Percentiles rank a stretch among this genome's conserved stretches.
Conservation (phyloP, 2,329 filamentous ascomycete species). For the Penicillium sp. region DNA sequence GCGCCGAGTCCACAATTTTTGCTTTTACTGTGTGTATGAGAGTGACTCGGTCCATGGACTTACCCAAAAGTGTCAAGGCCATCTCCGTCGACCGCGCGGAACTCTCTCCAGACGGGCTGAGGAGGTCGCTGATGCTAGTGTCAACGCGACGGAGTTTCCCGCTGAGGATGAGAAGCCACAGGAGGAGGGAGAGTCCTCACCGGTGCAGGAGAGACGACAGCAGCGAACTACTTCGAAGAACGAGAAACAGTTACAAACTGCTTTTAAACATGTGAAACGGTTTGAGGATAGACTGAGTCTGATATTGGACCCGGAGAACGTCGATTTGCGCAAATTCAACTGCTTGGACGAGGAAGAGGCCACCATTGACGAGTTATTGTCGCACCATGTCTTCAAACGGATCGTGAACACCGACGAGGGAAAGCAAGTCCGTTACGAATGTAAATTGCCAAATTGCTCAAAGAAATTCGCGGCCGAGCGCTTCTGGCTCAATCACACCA, state of each 20-base stretch:
- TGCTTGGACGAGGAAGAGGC: conserved; percentile 86
- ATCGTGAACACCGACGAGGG: conserved; percentile 86
- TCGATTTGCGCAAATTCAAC: conserved; percentile 87
- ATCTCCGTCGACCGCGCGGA: conserved; percentile 85
- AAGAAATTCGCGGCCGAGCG: conserved; percentile 97
- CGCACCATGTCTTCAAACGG: conserved; percentile 60
- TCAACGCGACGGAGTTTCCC: conserved; percentile 80
- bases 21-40: conserved; percentile 99
- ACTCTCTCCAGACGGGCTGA: conserved; percentile 83
- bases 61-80: conserved; percentile 94
- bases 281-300: conserved; percentile 97
- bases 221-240: conserved; percentile 70
- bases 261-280: conserved; percentile 98
- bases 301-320: conserved; percentile 85
- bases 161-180: conserved; percentile 72
- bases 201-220: conserved; percentile 74
- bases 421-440: conserved; percentile 86
- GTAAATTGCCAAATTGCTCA: conserved; percentile 92
- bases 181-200: conserved; percentile 67
- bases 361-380: conserved; percentile 75
- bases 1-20: conserved; percentile 96
- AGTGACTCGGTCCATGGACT: conserved; percentile 96
- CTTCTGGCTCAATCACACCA: conserved; percentile 98
- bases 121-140: conserved; percentile 82
- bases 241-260: conserved; percentile 89